These are phyloP conservation scores for Termitomyces sp. DNA, from an alignment of 768 basidiomycete species.

Conservation along the genomic window DNA sequence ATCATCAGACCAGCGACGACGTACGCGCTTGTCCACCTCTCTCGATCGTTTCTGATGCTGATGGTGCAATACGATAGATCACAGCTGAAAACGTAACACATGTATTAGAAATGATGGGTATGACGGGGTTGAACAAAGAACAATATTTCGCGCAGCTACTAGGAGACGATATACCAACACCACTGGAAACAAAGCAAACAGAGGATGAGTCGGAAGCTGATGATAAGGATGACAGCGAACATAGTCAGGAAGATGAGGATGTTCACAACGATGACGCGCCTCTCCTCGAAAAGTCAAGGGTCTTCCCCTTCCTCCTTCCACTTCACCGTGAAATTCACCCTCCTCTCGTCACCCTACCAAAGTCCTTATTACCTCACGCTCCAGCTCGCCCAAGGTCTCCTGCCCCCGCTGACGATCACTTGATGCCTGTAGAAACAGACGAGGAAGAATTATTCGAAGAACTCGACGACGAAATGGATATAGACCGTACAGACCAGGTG, in stretches of 20 bases:
- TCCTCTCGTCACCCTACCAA: conserved; percentile 18
- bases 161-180: conserved; percentile 3
- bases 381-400: neutral
- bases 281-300: conserved; percentile 2
- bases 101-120: conserved; percentile 46
- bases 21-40: conserved; percentile 14
- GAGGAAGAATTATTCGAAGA: conserved; percentile 26
- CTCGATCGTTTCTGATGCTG: neutral
- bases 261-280: conserved; percentile 2
- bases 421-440: conserved; percentile 22
- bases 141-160: conserved; percentile 37
- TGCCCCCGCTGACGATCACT: conserved; percentile 1
- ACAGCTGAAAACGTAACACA: conserved; percentile 39
- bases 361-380: conserved; percentile 1
- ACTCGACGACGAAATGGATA: conserved; percentile 36
- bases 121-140: conserved; percentile 30
- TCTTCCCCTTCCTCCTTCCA: conserved; percentile 15
- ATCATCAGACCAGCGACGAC: conserved; percentile 48
- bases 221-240: neutral
- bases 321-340: conserved; percentile 21
- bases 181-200: neutral
- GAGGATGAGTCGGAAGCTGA: conserved; percentile 6
- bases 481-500: conserved; percentile 34
- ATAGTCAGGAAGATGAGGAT: conserved; percentile 9
- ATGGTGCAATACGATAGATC: conserved; percentile 29